phyloP scores from a whole-genome alignment of 164 flowering plant genomes.

The Cinnamomum micranthum region DNA sequence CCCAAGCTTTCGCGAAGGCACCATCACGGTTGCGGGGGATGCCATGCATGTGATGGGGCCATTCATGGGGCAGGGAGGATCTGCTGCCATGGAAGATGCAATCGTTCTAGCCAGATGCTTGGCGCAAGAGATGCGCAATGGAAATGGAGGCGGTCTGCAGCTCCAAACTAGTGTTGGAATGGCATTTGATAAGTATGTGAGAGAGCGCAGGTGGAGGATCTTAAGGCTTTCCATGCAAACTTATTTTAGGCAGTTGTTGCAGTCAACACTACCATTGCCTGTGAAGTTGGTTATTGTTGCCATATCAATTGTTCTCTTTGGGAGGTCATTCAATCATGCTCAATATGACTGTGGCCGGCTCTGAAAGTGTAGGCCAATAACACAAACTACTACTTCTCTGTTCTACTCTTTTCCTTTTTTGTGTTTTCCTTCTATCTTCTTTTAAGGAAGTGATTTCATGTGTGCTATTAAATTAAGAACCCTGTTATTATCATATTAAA shows the following conservation, averaged over 20 bases:
- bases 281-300: conserved; percentile 6
- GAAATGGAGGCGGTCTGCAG: neutral
- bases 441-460: too few relatives aligned
- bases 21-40: conserved; percentile 34
- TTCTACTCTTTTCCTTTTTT: too few relatives aligned
- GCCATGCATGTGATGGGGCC: conserved; percentile 47
- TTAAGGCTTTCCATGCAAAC: conserved; percentile 18
- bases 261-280: conserved; percentile 2
- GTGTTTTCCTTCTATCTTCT: too few relatives aligned
- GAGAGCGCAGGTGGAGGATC: conserved; percentile 27
- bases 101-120: conserved; percentile 33
- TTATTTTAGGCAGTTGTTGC: conserved; percentile 17
- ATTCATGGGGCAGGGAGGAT: conserved; percentile 35
- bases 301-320: conserved; percentile 2
- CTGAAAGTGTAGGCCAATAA: conserved; percentile 4
- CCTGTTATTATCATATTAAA: too few relatives aligned
- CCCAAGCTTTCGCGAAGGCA: conserved; percentile 20
- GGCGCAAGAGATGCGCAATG: conserved; percentile 8
- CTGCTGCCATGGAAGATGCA: conserved; percentile 37
- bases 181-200: conserved; percentile 27
- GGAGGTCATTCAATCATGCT: conserved; percentile 14
- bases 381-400: too few relatives aligned
- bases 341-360: conserved; percentile 29
- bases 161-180: conserved; percentile 6
- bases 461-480: too few relatives aligned